These are phyloP conservation scores for Pestalotiopsis sp. DNA, from an alignment of 2,329 filamentous ascomycete species.

Conservation along the genomic window DNA sequence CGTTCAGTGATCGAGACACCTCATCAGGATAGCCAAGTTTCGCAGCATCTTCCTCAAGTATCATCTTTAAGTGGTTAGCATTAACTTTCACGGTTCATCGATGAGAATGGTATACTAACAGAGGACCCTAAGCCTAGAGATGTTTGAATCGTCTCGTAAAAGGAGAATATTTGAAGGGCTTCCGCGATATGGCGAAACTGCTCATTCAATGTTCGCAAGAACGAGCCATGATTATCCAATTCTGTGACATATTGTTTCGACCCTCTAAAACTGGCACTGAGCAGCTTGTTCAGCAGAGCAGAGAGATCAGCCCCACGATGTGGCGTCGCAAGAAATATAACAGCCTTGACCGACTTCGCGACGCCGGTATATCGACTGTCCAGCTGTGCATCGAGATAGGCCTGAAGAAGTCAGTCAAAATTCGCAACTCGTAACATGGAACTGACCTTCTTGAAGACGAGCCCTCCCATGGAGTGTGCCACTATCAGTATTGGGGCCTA, in stretches of 20 bases:
- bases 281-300: constrained; percentile 9
- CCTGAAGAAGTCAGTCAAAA: constrained; percentile 6
- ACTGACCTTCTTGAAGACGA: constrained; percentile 19
- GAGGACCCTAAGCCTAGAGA: constrained; percentile 10
- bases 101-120: not conserved
- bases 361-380: constrained; percentile 8
- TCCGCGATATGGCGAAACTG: constrained; percentile 17
- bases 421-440: not conserved
- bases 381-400: constrained; percentile 15
- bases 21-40: constrained; percentile 16
- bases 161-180: constrained; percentile 16
- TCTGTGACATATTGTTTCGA: constrained; percentile 15
- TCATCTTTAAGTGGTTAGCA: not conserved
- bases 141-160: constrained; percentile 17
- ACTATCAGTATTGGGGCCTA: constrained; percentile 16
- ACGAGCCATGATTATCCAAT: constrained; percentile 8
- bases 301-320: constrained; percentile 15
- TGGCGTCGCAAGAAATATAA: constrained; percentile 16
- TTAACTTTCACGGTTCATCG: not conserved
- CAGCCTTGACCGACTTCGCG: constrained; percentile 7
- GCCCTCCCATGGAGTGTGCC: constrained; percentile 18
- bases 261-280: constrained; percentile 13
- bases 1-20: constrained; percentile 11
- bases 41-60: constrained; percentile 13
- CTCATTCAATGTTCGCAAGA: constrained; percentile 15